phyloP scores from a whole-genome alignment of 2,329 filamentous ascomycete species.

The Colletotrichum sp. region DNA sequence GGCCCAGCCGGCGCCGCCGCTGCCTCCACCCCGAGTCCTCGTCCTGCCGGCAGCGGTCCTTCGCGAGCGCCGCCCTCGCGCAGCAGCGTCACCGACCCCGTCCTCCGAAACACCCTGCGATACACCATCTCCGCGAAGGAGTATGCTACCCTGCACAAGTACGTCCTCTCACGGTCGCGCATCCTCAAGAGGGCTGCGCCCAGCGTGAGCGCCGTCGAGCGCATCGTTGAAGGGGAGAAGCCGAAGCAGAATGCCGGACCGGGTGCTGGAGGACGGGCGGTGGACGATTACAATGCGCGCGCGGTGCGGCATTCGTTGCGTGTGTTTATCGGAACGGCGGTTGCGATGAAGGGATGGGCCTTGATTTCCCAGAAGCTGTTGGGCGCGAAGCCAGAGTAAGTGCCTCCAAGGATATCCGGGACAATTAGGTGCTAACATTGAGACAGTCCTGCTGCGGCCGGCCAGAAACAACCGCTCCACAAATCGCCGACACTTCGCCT shows the following conservation, averaged over 20 bases:
- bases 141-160: constrained; percentile 84
- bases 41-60: constrained; percentile 2
- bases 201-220: constrained; percentile 60
- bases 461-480: constrained; percentile 59
- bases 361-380: constrained; percentile 58
- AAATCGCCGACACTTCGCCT: constrained; percentile 76
- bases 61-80: constrained; percentile 10
- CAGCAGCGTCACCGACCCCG: constrained; percentile 57
- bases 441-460: constrained; percentile 28
- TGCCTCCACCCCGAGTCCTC: neutral
- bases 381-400: constrained; percentile 51
- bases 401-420: neutral
- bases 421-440: neutral
- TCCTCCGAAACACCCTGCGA: constrained; percentile 84
- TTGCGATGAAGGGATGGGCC: constrained; percentile 64
- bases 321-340: constrained; percentile 69
- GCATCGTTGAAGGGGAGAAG: constrained; percentile 40
- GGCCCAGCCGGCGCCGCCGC: constrained; percentile 1
- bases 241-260: constrained; percentile 25
- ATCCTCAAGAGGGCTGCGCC: constrained; percentile 60
- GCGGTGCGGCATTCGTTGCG: constrained; percentile 74
- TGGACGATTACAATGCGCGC: constrained; percentile 72
- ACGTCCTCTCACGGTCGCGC: constrained; percentile 76
- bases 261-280: constrained; percentile 32
- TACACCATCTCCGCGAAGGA: constrained; percentile 87